A percentile compares a stretch with the other conserved stretches of the same genome.
These are phyloP conservation scores for Phlebiopsis gigantea DNA, from an alignment of 768 basidiomycete species.

Conservation along the genomic window DNA sequence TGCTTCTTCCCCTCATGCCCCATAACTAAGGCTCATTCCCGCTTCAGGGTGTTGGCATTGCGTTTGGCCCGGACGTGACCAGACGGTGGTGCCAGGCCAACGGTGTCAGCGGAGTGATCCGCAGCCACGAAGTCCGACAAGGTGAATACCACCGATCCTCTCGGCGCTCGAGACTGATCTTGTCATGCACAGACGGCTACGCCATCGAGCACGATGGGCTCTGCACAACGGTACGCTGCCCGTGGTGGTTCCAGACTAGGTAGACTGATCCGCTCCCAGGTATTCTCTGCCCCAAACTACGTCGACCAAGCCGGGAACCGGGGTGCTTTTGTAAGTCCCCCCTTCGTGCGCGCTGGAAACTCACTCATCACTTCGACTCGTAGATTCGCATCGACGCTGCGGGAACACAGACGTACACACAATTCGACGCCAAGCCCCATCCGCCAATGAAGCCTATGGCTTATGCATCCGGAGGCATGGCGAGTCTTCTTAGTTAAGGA, in stretches of 20 bases:
- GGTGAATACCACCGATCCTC: conserved; percentile 32
- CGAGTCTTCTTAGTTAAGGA: conserved; percentile 65
- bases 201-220: conserved; percentile 92
- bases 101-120: conserved; percentile 81
- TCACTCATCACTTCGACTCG: neutral
- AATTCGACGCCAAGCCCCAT: conserved; percentile 84
- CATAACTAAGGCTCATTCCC: neutral
- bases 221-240: conserved; percentile 74
- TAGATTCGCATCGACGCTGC: conserved; percentile 80
- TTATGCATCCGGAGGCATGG: conserved; percentile 64
- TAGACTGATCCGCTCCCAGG: conserved; percentile 43
- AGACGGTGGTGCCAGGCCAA: conserved; percentile 85
- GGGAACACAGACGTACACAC: conserved; percentile 68
- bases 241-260: conserved; percentile 9
- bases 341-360: neutral
- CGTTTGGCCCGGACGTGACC: conserved; percentile 95
- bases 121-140: conserved; percentile 96
- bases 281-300: conserved; percentile 94
- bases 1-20: conserved; percentile 21
- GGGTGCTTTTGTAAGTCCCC: conserved; percentile 74
- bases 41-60: conserved; percentile 83
- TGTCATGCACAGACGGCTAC: conserved; percentile 64
- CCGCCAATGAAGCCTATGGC: conserved; percentile 94
- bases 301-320: conserved; percentile 90
- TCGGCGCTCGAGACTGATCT: neutral